Evolutionary conservation across 768 basidiomycete genomes (phyloP).

Genomic region (Tricholoma hemisulphureum): DNA sequence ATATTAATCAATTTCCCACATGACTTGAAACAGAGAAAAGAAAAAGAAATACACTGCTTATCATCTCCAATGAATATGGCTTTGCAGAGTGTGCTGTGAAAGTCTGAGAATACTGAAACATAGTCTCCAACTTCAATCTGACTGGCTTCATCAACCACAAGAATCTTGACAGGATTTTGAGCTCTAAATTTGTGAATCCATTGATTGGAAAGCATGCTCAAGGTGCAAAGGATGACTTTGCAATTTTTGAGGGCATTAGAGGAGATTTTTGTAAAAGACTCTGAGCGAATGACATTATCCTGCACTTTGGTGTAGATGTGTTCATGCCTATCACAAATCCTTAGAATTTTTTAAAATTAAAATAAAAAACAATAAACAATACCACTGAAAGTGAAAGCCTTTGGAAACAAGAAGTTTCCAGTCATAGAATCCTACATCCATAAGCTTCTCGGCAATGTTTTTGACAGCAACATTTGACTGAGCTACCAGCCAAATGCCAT

Average conservation of each 20-base stretch:
- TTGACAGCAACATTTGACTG: constrained; percentile 88
- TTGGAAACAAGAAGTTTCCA: constrained; percentile 73
- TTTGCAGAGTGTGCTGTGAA: constrained; percentile 43
- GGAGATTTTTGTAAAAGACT: constrained; percentile 28
- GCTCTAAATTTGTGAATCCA: constrained; percentile 32
- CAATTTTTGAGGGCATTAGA: constrained; percentile 32
- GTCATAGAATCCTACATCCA: constrained; percentile 45
- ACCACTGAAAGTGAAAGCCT: constrained; percentile 69
- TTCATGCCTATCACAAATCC: constrained; percentile 61
- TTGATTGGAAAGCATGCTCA: constrained; percentile 66
- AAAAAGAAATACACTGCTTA: constrained; percentile 50
- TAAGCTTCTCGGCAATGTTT: constrained; percentile 82
- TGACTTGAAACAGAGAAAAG: not conserved
- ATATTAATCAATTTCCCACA: constrained; percentile 10
- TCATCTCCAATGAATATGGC: constrained; percentile 65
- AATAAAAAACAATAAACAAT: constrained; percentile 13
- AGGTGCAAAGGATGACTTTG: constrained; percentile 70
- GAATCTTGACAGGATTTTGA: constrained; percentile 43
- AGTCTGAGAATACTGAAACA: constrained; percentile 39
- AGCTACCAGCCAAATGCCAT: constrained; percentile 77
- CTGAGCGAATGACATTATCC: constrained; percentile 52
- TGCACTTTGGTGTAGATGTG: constrained; percentile 59
- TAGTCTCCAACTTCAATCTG: constrained; percentile 63
- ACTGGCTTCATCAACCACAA: constrained; percentile 66
- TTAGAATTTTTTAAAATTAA: constrained; percentile 3